phyloP scores from a whole-genome alignment of 2,329 filamentous ascomycete genomes.

The Hypoxylon sp. region DNA sequence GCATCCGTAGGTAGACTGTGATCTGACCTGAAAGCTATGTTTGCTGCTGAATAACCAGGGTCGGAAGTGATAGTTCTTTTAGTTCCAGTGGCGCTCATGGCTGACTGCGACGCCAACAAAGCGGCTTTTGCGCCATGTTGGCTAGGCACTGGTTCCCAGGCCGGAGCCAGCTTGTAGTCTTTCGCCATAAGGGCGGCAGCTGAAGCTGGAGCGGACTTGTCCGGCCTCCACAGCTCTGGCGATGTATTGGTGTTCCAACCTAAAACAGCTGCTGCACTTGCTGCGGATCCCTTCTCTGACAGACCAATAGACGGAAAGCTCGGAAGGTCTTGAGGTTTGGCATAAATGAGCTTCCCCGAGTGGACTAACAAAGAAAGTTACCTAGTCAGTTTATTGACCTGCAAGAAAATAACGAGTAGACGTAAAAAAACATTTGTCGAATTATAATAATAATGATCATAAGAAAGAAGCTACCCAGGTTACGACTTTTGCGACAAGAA shows the following conservation, averaged over 20 bases:
- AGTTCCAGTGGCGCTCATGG: constrained; percentile 63
- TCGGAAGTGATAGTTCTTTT: constrained; percentile 64
- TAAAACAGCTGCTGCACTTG: constrained; percentile 80
- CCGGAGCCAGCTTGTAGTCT: constrained; percentile 56
- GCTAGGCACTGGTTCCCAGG: constrained; percentile 75
- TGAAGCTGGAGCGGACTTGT: constrained; percentile 70
- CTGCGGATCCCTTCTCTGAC: constrained; percentile 70
- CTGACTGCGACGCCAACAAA: constrained; percentile 72
- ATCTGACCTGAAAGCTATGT: constrained; percentile 73
- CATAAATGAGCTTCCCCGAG: constrained; percentile 51
- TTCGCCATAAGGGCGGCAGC: constrained; percentile 54
- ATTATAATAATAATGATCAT: constrained; percentile 12
- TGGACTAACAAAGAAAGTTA: constrained; percentile 44
- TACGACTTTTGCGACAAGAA: constrained; percentile 24
- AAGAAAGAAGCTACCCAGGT: constrained; percentile 7
- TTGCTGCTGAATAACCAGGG: constrained; percentile 78
- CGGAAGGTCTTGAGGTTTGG: constrained; percentile 77
- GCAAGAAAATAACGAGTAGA: constrained; percentile 3
- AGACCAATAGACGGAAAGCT: constrained; percentile 80
- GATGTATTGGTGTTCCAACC: constrained; percentile 80
- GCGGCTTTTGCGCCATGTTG: constrained; percentile 82
- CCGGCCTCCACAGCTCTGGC: constrained; percentile 76
- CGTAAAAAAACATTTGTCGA: constrained; percentile 10
- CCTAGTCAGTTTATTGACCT: constrained; percentile 20
- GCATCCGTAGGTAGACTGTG: constrained; percentile 59